Base-by-base conservation (phyloP, 1,284 basidiomycete species). In the Ganoderma lingzhi region DNA sequence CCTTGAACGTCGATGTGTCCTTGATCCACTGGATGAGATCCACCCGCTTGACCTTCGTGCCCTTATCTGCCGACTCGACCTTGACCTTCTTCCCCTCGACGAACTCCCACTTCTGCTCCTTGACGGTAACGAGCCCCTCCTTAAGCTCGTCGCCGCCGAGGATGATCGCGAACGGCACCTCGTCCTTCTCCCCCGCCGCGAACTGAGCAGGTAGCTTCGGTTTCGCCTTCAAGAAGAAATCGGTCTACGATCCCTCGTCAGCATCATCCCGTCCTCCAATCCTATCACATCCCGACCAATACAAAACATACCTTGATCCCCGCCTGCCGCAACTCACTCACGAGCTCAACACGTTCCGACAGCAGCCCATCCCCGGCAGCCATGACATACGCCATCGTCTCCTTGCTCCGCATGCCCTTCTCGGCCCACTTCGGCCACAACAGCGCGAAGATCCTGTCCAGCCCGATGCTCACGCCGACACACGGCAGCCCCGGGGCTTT, bases 361-460 rank as follows among this genome's bases (percentile, higher is more conserved):
- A 99, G 81, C 71, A 99, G 79, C 6, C 96, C 96, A 76, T 97
- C 96, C 9, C 97, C 97, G 60, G 97, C 92, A 39, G 93, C 92
- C 87, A 99, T 93, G 66, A 99, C 94, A 81, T 92, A 99, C 55
- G 94, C 96, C 85, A 98, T 93, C 62, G 96, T 97, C 79, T 95
- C 96, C 83, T 98, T 99, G 64, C 90, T 91, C 77, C 96, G 86
- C 81, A 88, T 88, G 4, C 93, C 90, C 74, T 86, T 85, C 76
- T 93, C 93, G 32, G 87, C 88, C 88, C 94, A 93, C 80, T 91
- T 93, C 68, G 92, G 92, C 91, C 95, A 96, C 73, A 98, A 83
- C 76, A 99, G 88, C 44, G 96, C 94, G 78, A 98, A 99, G 70
- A 99, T 93, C n/a, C 98, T 85, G 83, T 99, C 98, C 63, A 99